Conservation (phyloP, 805 yeast species). For the Saccharomycopsis guyanensis region DNA sequence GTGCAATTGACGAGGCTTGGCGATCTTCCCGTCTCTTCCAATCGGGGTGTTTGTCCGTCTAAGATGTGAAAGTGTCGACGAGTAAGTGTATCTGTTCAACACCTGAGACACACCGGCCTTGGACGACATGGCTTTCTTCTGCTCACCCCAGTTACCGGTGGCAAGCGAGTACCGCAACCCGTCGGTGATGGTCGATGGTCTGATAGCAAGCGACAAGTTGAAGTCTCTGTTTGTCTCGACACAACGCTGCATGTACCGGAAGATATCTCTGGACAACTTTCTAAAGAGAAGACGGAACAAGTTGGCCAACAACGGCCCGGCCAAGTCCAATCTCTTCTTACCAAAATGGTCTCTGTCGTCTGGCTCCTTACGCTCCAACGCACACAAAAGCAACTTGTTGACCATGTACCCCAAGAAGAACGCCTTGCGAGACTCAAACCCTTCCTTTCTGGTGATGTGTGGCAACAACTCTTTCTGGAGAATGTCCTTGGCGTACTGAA, state of each 20-base stretch:
- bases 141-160: constrained; percentile 99
- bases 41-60: constrained; percentile 99
- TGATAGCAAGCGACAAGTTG: constrained; percentile 92
- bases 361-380: constrained; percentile 93
- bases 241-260: constrained; percentile 97
- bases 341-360: constrained; percentile 99
- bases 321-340: constrained; percentile 94
- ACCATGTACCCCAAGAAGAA: constrained; percentile 97
- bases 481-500: constrained; percentile 95
- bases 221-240: constrained; percentile 97
- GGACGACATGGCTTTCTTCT: constrained; percentile 96
- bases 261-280: constrained; percentile 92
- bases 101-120: constrained; percentile 99
- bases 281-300: constrained; percentile 90
- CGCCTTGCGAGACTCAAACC: constrained; percentile 94
- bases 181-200: constrained; percentile 93
- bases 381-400: constrained; percentile 88
- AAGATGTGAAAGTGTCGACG: constrained; percentile 97
- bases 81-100: constrained; percentile 92
- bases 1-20: constrained; percentile 98
- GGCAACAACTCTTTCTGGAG: constrained; percentile 94
- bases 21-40: constrained; percentile 98
- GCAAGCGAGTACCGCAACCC: constrained; percentile 97
- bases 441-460: constrained; percentile 95
- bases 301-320: constrained; percentile 95